Base-by-base conservation (phyloP, 768 basidiomycete species). In the Ramaria rubella region DNA sequence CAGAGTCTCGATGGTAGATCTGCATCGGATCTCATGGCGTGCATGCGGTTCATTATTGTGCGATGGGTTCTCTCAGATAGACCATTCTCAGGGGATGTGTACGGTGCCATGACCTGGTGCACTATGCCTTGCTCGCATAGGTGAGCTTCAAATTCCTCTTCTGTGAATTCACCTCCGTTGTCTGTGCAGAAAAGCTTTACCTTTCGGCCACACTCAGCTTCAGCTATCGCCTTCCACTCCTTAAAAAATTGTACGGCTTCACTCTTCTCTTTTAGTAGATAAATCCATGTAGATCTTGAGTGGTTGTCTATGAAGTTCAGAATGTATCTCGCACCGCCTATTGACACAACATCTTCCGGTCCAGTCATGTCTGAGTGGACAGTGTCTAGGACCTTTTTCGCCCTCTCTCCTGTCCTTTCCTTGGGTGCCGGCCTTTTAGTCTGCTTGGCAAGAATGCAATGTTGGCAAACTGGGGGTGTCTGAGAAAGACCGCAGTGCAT, bases 341-440 rank as follows among this genome's bases (percentile, higher is more conserved):
- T 17, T 12, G 30, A 30, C 14, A 72, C 64, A 55, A 46, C n/a
- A n/a, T n/a, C n/a, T n/a, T n/a, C n/a, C n/a, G n/a, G n/a, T n/a
- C n/a, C n/a, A n/a, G n/a, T 49, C 0, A 52, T 36, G 29, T 52
- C 51, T 44, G 71, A 62, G 52, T 63, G 70, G 3, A 73, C n/a
- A n/a, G n/a, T n/a, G n/a, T n/a, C n/a, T n/a, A n/a, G n/a, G n/a
- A n/a, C n/a, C n/a, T n/a, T n/a, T n/a, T n/a, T n/a, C n/a, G n/a
- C n/a, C n/a, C n/a, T n/a, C n/a, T n/a, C n/a, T n/a, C n/a, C n/a
- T n/a, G n/a, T n/a, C n/a, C n/a, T n/a, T n/a, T n/a, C n/a, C n/a
- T n/a, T n/a, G n/a, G n/a, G n/a, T n/a, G n/a, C n/a, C n/a, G n/a
- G n/a, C n/a, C n/a, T n/a, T n/a, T n/a, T n/a, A n/a, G n/a, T n/a